phyloP scores from a whole-genome alignment of 176 grass and related monocot species.

The Luzula sylvatica region DNA sequence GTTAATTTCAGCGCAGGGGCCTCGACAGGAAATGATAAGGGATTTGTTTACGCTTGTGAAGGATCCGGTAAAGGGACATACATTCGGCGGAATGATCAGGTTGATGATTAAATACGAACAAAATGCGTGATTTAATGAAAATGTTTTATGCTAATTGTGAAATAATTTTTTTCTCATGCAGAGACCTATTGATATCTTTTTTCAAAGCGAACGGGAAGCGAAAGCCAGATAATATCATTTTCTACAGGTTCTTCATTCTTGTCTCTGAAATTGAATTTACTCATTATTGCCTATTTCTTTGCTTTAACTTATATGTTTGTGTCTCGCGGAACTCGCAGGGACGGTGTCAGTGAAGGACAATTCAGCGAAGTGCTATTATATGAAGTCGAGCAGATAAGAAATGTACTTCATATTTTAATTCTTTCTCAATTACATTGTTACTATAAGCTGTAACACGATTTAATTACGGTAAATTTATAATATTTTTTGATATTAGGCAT shows the following conservation, averaged over 20 bases:
- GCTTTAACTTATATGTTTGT: background rate
- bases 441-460: too few relatives aligned
- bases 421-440: background rate
- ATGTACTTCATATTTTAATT: conserved; percentile 27
- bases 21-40: conserved; percentile 57
- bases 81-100: conserved; percentile 58
- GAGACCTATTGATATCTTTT: conserved; percentile 46
- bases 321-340: conserved; percentile 21
- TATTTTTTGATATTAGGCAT: conserved; percentile 36
- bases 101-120: conserved; percentile 5
- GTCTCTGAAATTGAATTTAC: background rate
- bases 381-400: conserved; percentile 70
- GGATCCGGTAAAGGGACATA: conserved; percentile 25
- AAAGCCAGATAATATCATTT: conserved; percentile 61
- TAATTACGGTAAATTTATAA: too few relatives aligned
- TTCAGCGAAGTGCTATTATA: conserved; percentile 46
- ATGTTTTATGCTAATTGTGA: background rate
- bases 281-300: background rate
- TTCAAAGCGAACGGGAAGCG: background rate
- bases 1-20: conserved; percentile 57
- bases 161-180: conserved; percentile 19
- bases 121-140: too few relatives aligned
- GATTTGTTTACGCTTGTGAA: conserved; percentile 36
- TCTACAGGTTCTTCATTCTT: conserved; percentile 47
- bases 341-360: conserved; percentile 81